A percentile compares a stretch with the other conserved stretches of the same genome.
Conservation (phyloP, 1,284 basidiomycete species). For the Pseudozyma thailandica region DNA sequence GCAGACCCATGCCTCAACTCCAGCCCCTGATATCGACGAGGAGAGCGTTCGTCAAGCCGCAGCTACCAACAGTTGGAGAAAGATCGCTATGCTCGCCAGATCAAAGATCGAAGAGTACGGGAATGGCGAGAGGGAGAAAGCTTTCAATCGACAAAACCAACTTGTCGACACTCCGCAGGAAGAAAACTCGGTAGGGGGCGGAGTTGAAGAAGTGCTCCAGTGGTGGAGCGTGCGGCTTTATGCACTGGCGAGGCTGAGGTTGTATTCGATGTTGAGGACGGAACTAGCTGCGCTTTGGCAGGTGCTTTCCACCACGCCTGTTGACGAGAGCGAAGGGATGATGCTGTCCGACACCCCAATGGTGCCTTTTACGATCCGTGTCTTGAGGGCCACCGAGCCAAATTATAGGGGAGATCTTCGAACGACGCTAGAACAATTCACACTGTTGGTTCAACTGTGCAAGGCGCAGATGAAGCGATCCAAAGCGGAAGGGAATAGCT, state of each 20-base stretch:
- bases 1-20: not conserved
- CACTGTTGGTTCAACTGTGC: slow-evolving; percentile 11
- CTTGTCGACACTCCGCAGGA: not conserved
- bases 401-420: slow-evolving; percentile 18
- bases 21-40: not conserved
- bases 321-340: not conserved
- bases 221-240: slow-evolving; percentile 53
- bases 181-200: not conserved
- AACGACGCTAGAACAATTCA: slow-evolving; percentile 16
- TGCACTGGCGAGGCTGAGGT: slow-evolving; percentile 30
- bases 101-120: slow-evolving; percentile 11
- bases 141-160: not conserved
- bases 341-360: slow-evolving; percentile 1
- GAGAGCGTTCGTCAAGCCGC: slow-evolving; percentile 20
- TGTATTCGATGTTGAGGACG: slow-evolving; percentile 36
- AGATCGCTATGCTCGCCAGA: slow-evolving; percentile 27
- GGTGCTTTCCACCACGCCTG: not conserved
- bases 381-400: slow-evolving; percentile 26
- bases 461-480: slow-evolving; percentile 11
- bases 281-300: slow-evolving; percentile 40
- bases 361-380: slow-evolving; percentile 33
- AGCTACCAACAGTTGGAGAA: slow-evolving; percentile 32
- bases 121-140: not conserved
- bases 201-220: slow-evolving; percentile 10
- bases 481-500: not conserved